These are phyloP conservation scores for Podospora appendiculata DNA, from an alignment of 495 filamentous ascomycete genomes.

Conservation along the genomic window DNA sequence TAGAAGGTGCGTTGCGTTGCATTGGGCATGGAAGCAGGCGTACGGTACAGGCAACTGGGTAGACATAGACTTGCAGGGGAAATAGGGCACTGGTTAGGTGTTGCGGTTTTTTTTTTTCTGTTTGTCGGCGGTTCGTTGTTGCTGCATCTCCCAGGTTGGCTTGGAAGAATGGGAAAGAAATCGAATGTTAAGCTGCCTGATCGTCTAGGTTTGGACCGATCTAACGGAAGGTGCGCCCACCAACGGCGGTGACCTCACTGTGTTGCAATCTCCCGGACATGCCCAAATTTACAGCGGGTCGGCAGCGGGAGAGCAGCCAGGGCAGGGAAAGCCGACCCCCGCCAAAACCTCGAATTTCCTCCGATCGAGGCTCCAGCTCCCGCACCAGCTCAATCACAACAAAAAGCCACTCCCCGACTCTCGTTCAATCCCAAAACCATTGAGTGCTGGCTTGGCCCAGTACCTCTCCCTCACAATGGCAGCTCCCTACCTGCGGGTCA, in stretches of 20 bases:
- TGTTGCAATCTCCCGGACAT: too few species aligned
- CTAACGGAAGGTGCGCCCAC: too few species aligned
- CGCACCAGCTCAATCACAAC: not conserved
- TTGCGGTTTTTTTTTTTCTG: not conserved
- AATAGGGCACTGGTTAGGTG: not conserved
- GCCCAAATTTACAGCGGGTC: too few species aligned
- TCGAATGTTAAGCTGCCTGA: too few species aligned
- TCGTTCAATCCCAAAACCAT: slow-evolving; percentile 14
- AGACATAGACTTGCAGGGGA: not conserved
- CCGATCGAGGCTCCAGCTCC: too few species aligned
- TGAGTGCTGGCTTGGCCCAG: slow-evolving; percentile 32
- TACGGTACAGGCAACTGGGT: not conserved
- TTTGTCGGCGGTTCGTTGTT: not conserved
- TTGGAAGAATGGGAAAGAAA: too few species aligned
- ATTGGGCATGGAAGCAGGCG: not conserved
- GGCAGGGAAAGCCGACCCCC: too few species aligned
- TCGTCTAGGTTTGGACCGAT: too few species aligned
- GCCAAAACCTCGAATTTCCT: too few species aligned
- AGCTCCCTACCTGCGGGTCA: slow-evolving; percentile 23
- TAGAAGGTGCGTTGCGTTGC: not conserved
- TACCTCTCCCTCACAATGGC: slow-evolving; percentile 25
- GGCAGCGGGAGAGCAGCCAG: too few species aligned
- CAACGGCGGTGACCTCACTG: too few species aligned
- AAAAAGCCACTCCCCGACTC: slow-evolving; percentile 3
- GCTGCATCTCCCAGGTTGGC: too few species aligned